Base-by-base conservation (phyloP, 1,284 basidiomycete species). In the Ustilago loliicola region DNA sequence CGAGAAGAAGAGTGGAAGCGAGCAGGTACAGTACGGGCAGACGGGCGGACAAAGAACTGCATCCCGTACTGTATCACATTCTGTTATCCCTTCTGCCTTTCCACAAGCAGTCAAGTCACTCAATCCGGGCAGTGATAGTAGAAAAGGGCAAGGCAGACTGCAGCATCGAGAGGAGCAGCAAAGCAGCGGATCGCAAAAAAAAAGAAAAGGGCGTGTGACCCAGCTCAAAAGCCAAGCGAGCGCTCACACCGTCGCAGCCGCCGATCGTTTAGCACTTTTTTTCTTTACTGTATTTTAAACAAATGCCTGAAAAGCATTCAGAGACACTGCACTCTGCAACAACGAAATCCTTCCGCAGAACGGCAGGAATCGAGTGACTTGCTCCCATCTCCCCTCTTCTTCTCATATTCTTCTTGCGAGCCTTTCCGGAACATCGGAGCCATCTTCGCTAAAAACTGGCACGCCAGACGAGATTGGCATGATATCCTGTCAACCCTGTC, bases 371-470 rank as follows among this genome's bases (percentile, higher is more conserved):
- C 6, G 15, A 38, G 36, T 38, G 36, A 38, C 32, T 34, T 15
- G 6, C 8, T 15, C 29, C 2, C 51, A 5, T 25, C 36, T 40
- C 32, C 13, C 53, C 21, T 27, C 53, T 29, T 11, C 55, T 42
- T 38, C 54, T n/a, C 36, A 34, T 36, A 45, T 45, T 11, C 42
- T 45, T 45, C 42, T 40, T 38, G 54, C 36, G 34, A 55, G 36
- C 57, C 45, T 59, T 27, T 36, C 57, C 57, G 57, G 47, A 56
- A 27, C 45, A 56, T 29, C 53, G 30, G 23, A 32, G 27, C 23
- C n/a, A n/a, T 6, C 27, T n/a, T 57, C 55, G 55, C 55, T 57
- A 25, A 27, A 25, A n/a, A 45, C 38, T 17, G 54, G 38, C 23
- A 50, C 48, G 48, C 48, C 17, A 32, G 9, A 53, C 10, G 34